Evolutionary conservation across 2,329 filamentous ascomycete genomes (phyloP), one percentile per base, ranked within the genome.

Genomic region (Pseudogymnoascus sp.): DNA sequence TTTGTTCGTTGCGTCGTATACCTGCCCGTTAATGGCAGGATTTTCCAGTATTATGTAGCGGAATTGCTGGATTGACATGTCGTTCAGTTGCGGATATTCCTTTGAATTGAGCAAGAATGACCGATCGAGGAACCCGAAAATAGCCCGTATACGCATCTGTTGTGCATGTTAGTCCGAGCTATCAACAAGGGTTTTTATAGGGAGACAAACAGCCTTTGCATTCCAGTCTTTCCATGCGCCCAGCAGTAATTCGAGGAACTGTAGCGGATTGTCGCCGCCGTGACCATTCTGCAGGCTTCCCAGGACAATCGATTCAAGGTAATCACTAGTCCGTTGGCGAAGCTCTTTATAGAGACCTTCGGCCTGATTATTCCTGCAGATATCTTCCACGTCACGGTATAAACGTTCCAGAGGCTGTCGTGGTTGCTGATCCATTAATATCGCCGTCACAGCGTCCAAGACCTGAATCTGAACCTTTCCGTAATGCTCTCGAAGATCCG

Each of bases 41-140:
- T 68, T 68, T 4, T 61, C 64, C 28, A 71, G 86, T 2, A 80
- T 73, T 66, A 79, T 80, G 63, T 75, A 81, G 60, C 89, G 83
- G 71, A 97, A 99, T 63, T 91, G 81, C 12, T 80, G 75, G 61
- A 94, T 85, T 4, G 87, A 84, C 77, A 96, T 86, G 69, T 96
- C 90, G 69, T 92, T 88, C 61, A 99, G 84, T 35, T 88, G 88
- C 8, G 81, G 80, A 36, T 82, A 75, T 20, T 87, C 84, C 66
- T 87, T 85, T 50, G 86, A 85, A 62, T 88, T 86, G 2, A 96
- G 78, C 6, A 99, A 80, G 70, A 91, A 97, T 2, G 91, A 90
- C 64, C 94, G 86, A 72, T 99, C 93, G 66, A 99, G 82, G 70
- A 92, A 99, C 76, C 91, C 96, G 75, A 97, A 97, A 38, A 95